Conservation (phyloP, 768 basidiomycete species). For the Collybia mongolica region DNA sequence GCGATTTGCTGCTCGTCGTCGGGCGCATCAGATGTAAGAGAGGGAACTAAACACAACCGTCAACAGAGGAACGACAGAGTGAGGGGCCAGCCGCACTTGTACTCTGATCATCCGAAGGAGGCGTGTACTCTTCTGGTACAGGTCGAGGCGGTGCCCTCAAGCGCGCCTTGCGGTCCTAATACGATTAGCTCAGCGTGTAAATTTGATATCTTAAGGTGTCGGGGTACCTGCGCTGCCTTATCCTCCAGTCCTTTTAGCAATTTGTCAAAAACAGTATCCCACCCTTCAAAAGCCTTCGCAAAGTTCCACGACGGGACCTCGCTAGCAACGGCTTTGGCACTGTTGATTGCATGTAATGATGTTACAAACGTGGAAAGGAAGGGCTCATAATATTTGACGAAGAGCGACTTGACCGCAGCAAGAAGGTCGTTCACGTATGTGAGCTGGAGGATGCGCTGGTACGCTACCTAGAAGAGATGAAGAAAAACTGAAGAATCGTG, state of each 20-base stretch:
- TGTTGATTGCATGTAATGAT: constrained; percentile 67
- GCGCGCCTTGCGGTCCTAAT: constrained; percentile 73
- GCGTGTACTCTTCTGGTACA: constrained; percentile 37
- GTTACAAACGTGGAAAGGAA: constrained; percentile 82
- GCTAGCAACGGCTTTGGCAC: constrained; percentile 37
- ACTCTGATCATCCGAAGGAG: constrained; percentile 60
- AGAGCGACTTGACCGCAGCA: constrained; percentile 74
- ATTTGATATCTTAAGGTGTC: constrained; percentile 1
- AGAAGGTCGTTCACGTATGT: constrained; percentile 93
- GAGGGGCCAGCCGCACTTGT: constrained; percentile 40
- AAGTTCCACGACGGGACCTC: constrained; percentile 64
- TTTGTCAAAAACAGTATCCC: constrained; percentile 81
- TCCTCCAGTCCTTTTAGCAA: constrained; percentile 72
- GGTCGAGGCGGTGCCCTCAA: constrained; percentile 41
- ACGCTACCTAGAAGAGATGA: constrained; percentile 68
- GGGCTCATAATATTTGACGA: constrained; percentile 84
- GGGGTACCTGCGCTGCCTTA: constrained; percentile 63
- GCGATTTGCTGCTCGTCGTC: constrained; percentile 90
- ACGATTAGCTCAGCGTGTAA: constrained; percentile 2
- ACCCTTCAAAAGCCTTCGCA: constrained; percentile 65
- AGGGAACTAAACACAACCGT: constrained; percentile 34
- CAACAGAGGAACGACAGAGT: constrained; percentile 1
- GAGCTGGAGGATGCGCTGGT: constrained; percentile 93
- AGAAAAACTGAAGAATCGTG: constrained; percentile 3
- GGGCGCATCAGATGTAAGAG: constrained; percentile 46